phyloP scores from a whole-genome alignment of 192 early-diverging fungal genomes.

The Entomortierella chlamydospora region DNA sequence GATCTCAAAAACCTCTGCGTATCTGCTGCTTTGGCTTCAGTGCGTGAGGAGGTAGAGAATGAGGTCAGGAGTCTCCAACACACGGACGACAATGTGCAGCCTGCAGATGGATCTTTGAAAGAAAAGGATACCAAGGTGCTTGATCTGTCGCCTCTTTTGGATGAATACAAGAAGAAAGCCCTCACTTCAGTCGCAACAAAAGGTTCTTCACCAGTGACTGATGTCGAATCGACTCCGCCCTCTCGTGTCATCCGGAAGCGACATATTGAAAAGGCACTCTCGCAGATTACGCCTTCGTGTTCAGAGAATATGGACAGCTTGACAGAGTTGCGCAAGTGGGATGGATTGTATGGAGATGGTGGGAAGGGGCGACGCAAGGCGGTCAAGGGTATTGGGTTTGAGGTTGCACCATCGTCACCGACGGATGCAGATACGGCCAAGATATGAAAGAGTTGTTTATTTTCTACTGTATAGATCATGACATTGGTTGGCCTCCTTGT shows the following conservation, averaged over 20 bases:
- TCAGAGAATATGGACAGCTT: slow-evolving; percentile 93
- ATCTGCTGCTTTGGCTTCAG: slow-evolving; percentile 77
- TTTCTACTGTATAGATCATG: background rate
- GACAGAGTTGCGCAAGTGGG: slow-evolving; percentile 92
- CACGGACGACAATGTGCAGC: background rate
- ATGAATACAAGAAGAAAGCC: slow-evolving; percentile 29
- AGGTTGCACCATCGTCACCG: slow-evolving; percentile 6
- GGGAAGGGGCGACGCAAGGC: slow-evolving; percentile 60
- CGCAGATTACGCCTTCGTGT: slow-evolving; percentile 85
- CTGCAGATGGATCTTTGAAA: background rate
- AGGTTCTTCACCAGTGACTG: slow-evolving; percentile 8
- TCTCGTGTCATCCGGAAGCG: slow-evolving; percentile 57
- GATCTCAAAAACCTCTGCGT: slow-evolving; percentile 97
- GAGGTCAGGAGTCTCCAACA: slow-evolving; percentile 37
- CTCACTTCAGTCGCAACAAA: slow-evolving; percentile 14
- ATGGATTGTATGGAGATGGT: slow-evolving; percentile 87
- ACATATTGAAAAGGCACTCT: slow-evolving; percentile 90
- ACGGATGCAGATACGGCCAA: background rate
- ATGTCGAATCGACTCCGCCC: background rate
- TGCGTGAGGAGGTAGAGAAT: slow-evolving; percentile 70
- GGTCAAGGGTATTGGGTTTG: slow-evolving; percentile 68
- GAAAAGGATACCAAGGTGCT: slow-evolving; percentile 13
- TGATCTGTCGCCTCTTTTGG: slow-evolving; percentile 38
- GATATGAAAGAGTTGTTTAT: background rate
- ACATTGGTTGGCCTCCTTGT: background rate